Evolutionary conservation across 208 protist species (phyloP), one percentile per base, ranked within the genome.

Genomic region (Histomonas meleagridis): DNA sequence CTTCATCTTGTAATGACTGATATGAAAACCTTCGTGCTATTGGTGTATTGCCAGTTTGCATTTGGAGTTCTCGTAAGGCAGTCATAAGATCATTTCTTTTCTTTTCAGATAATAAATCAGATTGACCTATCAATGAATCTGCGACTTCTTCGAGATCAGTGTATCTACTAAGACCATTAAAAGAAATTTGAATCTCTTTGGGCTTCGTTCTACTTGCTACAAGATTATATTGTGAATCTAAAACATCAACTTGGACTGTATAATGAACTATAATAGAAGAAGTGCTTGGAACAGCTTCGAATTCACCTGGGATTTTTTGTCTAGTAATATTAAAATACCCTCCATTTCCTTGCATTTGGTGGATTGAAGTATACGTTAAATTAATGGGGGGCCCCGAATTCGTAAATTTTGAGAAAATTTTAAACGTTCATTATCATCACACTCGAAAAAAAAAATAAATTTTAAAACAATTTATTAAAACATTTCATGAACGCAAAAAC

Each of bases 121-220:
- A 51, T 51, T 81, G 40, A 12, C 40, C 70, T n/a, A 81, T 81
- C n/a, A 81, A n/a, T n/a, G 70, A 46, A 51, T 81, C 70, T n/a
- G 70, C 70, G 7, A 81, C n/a, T 51, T 81, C 70, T n/a, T 81
- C 70, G 10, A 81, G 4, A 28, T 81, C 43, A n/a, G 23, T 46
- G 43, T 51, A 3, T 9, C 5, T 35, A 9, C 5, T 51, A 4
- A 81, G 26, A 23, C 70, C 70, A 51, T 9, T 81, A n/a, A 81
- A 81, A 32, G 32, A 51, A 51, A 81, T 81, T 51, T 81, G 26
- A 32, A 81, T 81, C 18, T 3, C 21, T 43, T 81, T 81, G 7
- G 48, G 40, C 5, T 43, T 32, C 2, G 70, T 46, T 48, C 70
- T 18, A 28, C 35, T 43, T 81, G 70, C 70, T 12, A 81, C 40